Percentiles rank a stretch among this genome's conserved stretches.
Conservation (phyloP, 1,139 yeast genomes). For the Kodamaea arcana region DNA sequence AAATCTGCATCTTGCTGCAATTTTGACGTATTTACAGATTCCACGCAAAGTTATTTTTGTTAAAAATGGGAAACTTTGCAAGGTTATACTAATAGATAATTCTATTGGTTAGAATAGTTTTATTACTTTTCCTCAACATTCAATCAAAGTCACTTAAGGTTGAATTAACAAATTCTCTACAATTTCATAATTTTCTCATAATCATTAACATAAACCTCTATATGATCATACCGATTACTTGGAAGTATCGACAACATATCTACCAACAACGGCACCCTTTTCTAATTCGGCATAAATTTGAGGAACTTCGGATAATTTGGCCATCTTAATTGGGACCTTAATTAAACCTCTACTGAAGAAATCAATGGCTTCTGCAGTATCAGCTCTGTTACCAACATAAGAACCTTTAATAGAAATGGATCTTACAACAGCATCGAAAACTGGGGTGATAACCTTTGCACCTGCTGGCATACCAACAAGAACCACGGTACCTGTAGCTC, state of each 20-base stretch:
- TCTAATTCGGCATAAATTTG: constrained; percentile 63
- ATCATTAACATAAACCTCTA: too few species aligned
- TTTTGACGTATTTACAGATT: too few species aligned
- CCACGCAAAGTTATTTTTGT: too few species aligned
- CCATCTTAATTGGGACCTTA: constrained; percentile 63
- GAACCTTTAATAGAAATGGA: constrained; percentile 67
- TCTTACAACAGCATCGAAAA: constrained; percentile 62
- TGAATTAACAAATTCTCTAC: too few species aligned
- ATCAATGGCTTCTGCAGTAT: constrained; percentile 72
- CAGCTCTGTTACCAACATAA: constrained; percentile 78
- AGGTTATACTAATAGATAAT: too few species aligned
- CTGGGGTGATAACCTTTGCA: constrained; percentile 58
- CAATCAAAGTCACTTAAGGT: too few species aligned
- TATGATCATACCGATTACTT: too few species aligned
- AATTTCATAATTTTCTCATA: too few species aligned
- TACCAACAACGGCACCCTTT: constrained; percentile 67
- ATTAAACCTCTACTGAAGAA: constrained; percentile 69
- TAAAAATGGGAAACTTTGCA: too few species aligned
- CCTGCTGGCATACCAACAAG: constrained; percentile 78
- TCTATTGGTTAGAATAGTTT: too few species aligned
- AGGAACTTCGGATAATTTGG: constrained; percentile 58
- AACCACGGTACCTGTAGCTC: constrained; percentile 75
- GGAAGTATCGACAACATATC: constrained; percentile 58
- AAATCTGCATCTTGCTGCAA: too few species aligned
- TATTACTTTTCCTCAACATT: too few species aligned